phyloP scores from a whole-genome alignment of 345 rosid genomes.

The Conringia planisiliqua region DNA sequence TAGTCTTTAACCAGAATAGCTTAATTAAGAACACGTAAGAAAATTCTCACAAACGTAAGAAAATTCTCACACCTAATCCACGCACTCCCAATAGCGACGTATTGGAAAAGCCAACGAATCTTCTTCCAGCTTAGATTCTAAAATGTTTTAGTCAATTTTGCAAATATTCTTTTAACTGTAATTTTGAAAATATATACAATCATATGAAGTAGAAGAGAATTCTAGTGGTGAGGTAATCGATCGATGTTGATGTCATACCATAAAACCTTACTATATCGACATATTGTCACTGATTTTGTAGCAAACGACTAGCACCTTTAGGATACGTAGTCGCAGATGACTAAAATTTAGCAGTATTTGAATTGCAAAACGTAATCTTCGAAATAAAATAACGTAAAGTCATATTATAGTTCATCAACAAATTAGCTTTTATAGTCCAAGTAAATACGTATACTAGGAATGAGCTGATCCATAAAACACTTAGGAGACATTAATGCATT shows the following conservation, averaged over 20 bases:
- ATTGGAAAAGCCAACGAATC: not conserved
- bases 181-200: not conserved
- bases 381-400: too few relatives aligned
- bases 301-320: not conserved
- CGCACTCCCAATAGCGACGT: constrained; percentile 19
- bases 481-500: not conserved
- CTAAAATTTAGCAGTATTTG: too few relatives aligned
- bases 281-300: not conserved
- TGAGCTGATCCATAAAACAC: not conserved
- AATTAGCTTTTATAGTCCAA: not conserved
- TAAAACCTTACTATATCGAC: not conserved
- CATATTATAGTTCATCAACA: too few relatives aligned
- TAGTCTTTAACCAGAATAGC: not conserved
- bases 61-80: not conserved
- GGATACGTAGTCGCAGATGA: not conserved
- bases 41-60: too few relatives aligned
- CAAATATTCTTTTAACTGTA: too few relatives aligned
- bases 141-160: not conserved
- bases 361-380: too few relatives aligned
- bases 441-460: not conserved
- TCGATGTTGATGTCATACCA: not conserved
- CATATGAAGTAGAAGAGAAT: not conserved
- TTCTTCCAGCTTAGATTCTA: not conserved
- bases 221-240: not conserved
- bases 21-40: too few relatives aligned